Evolutionary conservation across 176 grass and related monocot species (phyloP).

Genomic region (Pontederia crassipes): DNA sequence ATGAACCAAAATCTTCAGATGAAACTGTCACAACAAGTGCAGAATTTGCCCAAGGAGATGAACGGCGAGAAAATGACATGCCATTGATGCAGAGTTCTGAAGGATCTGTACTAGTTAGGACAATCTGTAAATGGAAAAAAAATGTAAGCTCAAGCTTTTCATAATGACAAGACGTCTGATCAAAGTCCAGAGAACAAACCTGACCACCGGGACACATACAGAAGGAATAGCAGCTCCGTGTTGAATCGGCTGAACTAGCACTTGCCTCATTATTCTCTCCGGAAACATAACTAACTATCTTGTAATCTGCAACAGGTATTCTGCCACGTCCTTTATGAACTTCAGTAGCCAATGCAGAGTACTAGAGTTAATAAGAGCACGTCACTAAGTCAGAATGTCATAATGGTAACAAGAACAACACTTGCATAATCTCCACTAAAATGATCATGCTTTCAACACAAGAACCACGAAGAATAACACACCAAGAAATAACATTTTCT

Average conservation of each 20-base stretch:
- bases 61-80: slow-evolving; percentile 87
- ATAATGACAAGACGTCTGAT: neutral
- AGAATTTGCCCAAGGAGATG: slow-evolving; percentile 94
- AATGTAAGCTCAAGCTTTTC: neutral
- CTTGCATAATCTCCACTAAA: no score
- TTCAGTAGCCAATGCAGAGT: slow-evolving; percentile 77
- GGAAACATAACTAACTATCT: slow-evolving; percentile 56
- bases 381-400: slow-evolving; percentile 2
- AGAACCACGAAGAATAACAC: no score
- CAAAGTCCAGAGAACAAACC: slow-evolving; percentile 17
- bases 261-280: slow-evolving; percentile 25
- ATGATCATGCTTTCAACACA: no score
- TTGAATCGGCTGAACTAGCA: slow-evolving; percentile 23
- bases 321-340: slow-evolving; percentile 71
- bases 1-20: slow-evolving; percentile 63
- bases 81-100: slow-evolving; percentile 92
- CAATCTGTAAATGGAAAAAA: slow-evolving; percentile 55
- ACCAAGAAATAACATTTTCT: no score
- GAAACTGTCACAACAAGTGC: slow-evolving; percentile 87
- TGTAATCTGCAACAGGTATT: slow-evolving; percentile 99
- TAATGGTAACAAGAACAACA: neutral
- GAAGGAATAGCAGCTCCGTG: slow-evolving; percentile 82
- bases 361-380: slow-evolving; percentile 26
- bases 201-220: slow-evolving; percentile 99
- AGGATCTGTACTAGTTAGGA: slow-evolving; percentile 87